Percentiles rank a stretch among this genome's conserved stretches.
These are phyloP conservation scores for Blumeria hordei DNA, from an alignment of 2,329 filamentous ascomycete species.

Conservation along the genomic window DNA sequence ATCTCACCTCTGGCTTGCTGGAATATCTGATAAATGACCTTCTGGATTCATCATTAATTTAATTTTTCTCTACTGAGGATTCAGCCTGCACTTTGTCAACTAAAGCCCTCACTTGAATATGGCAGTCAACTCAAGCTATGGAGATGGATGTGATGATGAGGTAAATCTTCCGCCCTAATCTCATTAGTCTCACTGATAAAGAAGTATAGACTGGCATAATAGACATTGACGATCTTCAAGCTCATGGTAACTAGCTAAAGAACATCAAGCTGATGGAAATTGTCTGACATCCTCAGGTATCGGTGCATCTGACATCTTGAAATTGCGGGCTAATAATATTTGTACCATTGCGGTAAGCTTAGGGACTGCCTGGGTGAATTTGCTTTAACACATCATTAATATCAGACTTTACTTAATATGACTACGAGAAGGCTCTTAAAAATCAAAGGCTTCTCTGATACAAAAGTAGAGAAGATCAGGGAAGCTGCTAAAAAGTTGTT, in stretches of 20 bases:
- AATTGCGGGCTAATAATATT: slow-evolving; percentile 36
- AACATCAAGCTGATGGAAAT: background rate
- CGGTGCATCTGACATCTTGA: slow-evolving; percentile 37
- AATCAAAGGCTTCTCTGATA: slow-evolving; percentile 46
- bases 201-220: slow-evolving; percentile 21
- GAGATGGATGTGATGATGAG: too few relatives aligned
- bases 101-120: background rate
- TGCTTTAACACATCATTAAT: background rate
- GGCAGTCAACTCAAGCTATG: background rate
- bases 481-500: slow-evolving; percentile 28
- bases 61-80: background rate
- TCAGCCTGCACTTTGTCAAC: too few relatives aligned
- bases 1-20: background rate
- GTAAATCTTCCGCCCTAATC: too few relatives aligned
- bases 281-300: slow-evolving; percentile 22
- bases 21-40: background rate
- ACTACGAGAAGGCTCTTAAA: slow-evolving; percentile 35
- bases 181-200: too few relatives aligned
- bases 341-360: slow-evolving; percentile 33
- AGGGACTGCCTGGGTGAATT: background rate
- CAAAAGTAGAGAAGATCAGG: slow-evolving; percentile 48
- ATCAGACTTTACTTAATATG: slow-evolving; percentile 32
- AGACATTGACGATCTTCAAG: slow-evolving; percentile 41
- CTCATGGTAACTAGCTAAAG: slow-evolving; percentile 24
- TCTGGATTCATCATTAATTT: background rate